Evolutionary conservation across 1,284 basidiomycete species (phyloP).

Genomic region (Naganishia cerealis): DNA sequence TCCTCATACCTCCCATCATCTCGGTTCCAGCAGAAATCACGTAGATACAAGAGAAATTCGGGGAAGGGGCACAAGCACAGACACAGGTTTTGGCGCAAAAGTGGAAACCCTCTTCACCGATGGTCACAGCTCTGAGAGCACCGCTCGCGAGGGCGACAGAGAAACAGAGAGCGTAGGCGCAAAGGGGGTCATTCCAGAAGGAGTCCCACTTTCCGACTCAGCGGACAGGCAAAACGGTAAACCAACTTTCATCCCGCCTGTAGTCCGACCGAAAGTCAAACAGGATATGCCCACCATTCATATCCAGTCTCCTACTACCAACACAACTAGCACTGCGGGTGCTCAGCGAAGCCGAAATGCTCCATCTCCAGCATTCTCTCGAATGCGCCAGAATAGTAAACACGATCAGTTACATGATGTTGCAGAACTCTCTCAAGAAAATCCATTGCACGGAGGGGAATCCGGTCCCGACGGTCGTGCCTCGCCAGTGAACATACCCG

Average conservation of each 20-base stretch:
- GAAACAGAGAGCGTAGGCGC: neutral
- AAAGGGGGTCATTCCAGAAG: slow-evolving; percentile 35
- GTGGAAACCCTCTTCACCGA: neutral
- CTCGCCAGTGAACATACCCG: neutral
- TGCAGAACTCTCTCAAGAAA: neutral
- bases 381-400: neutral
- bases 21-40: slow-evolving; percentile 11
- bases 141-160: neutral
- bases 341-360: neutral
- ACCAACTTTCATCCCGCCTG: slow-evolving; percentile 30
- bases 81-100: neutral
- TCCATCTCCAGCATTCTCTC: neutral
- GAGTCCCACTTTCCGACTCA: slow-evolving; percentile 49
- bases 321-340: slow-evolving; percentile 37
- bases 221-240: slow-evolving; percentile 38
- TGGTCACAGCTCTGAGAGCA: neutral
- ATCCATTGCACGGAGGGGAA: no score
- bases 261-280: neutral
- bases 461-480: neutral
- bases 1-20: slow-evolving; percentile 21
- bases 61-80: neutral
- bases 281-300: slow-evolving; percentile 42
- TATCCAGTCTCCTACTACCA: slow-evolving; percentile 46
- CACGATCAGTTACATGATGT: neutral
- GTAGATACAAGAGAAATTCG: neutral